Base-by-base conservation (phyloP, 2,329 filamentous ascomycete genomes). In the Fusarium sublunatum region DNA sequence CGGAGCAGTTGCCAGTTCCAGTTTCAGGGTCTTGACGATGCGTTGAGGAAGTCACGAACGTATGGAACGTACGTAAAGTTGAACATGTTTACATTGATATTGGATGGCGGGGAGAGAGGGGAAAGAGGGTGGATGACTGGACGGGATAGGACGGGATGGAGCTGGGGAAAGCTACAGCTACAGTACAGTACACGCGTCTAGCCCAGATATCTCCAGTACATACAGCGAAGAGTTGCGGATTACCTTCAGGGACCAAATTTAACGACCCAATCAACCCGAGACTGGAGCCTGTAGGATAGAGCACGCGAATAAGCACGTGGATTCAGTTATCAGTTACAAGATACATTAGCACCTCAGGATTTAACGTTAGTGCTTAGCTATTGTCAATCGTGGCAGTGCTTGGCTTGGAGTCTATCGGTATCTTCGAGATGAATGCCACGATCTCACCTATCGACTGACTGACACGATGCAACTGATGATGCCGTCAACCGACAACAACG, bases 1-100 rank as follows among this genome's bases (percentile, higher is more conserved):
- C 31, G 40, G 40, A 36, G 36, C 34, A 64, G 49, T 54, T 49
- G 39, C 60, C 50, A 64, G 55, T 64, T 52, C 60, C 45, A 60
- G 60, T 64, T 52, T 61, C 60, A 61, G 49, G 49, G 43, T 43
- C 41, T 47, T 48, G 42, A 29, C 24, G 44, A 32, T 61, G 42
- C 44, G 44, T 49, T 38, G 38, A 53, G 40, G 29, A 50, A 31
- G 41, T 22, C 29, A 42, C 29, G 34, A 52, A 11, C 44, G 36
- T 32, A 48, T 31, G 22, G 41, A 45, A 64, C 59, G 49, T 29
- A 51, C 39, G 44, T 34, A 12, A 34, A 46, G 19, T 28, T 49
- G 50, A 28, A 48, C 46, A 58, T 58, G 56, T 34, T 34, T 34
- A 34, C 31, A 34, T n/a, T 39, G 42, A 19, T 32, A 49, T 48